phyloP scores from a whole-genome alignment of 2,329 filamentous ascomycete genomes.

The Xylaria sp. region DNA sequence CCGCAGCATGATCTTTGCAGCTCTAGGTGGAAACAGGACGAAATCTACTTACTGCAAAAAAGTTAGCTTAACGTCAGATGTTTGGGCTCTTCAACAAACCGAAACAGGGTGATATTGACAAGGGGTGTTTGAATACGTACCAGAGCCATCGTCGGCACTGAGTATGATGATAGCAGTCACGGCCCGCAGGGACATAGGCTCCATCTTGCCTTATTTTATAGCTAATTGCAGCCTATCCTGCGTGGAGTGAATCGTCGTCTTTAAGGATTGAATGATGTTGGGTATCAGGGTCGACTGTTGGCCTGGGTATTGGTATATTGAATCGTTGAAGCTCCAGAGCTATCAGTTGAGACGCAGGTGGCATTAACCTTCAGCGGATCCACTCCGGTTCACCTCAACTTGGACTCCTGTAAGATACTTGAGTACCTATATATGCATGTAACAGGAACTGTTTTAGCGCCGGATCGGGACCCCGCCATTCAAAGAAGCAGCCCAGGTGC shows the following conservation, averaged over 20 bases:
- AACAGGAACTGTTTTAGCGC: conserved; percentile 34
- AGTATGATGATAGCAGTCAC: conserved; percentile 83
- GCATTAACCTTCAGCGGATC: conserved; percentile 21
- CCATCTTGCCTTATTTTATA: conserved; percentile 61
- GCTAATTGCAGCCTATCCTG: not conserved
- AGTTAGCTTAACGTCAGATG: conserved; percentile 28
- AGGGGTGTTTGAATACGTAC: conserved; percentile 29
- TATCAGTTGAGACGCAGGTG: conserved; percentile 23
- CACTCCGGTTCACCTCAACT: not conserved
- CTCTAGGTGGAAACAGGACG: not conserved
- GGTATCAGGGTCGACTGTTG: conserved; percentile 3
- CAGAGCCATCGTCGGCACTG: conserved; percentile 85
- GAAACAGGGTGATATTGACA: not conserved
- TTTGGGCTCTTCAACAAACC: conserved; percentile 8
- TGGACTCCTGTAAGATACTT: conserved; percentile 36
- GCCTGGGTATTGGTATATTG: not conserved
- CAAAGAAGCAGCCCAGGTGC: not conserved
- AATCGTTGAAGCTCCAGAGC: conserved; percentile 4
- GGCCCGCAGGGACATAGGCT: conserved; percentile 79
- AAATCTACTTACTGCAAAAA: conserved; percentile 32
- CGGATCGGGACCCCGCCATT: conserved; percentile 21
- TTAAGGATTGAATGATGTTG: conserved; percentile 1
- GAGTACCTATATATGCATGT: not conserved
- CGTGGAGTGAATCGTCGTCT: conserved; percentile 13
- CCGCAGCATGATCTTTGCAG: not conserved